phyloP scores from a whole-genome alignment of 192 early-diverging fungal genomes.

The Entrophospora sp. region DNA sequence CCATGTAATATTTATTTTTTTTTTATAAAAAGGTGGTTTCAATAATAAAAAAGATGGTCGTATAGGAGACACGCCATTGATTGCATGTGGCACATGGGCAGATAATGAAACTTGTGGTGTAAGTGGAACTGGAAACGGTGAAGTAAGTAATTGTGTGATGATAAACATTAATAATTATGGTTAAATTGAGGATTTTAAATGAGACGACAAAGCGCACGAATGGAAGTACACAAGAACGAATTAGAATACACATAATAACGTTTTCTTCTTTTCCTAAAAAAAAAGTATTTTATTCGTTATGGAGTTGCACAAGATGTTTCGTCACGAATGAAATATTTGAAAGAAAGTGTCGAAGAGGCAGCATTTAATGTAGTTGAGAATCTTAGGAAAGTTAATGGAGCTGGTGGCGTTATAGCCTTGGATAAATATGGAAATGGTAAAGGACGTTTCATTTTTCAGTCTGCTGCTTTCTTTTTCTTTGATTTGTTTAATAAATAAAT shows the following conservation, averaged over 20 bases:
- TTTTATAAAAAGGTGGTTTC: slow-evolving; percentile 21
- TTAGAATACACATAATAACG: not conserved
- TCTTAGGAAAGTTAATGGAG: slow-evolving; percentile 26
- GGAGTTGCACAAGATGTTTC: slow-evolving; percentile 32
- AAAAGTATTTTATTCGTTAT: slow-evolving; percentile 36
- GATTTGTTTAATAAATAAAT: not conserved
- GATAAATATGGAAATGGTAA: slow-evolving; percentile 30
- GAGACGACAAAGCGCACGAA: no score
- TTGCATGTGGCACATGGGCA: slow-evolving; percentile 38
- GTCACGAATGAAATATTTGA: slow-evolving; percentile 34
- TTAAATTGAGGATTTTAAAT: no score
- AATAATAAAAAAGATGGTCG: slow-evolving; percentile 36
- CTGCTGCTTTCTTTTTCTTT: not conserved
- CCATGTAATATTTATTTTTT: not conserved
- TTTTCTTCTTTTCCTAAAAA: not conserved
- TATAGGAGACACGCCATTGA: slow-evolving; percentile 42
- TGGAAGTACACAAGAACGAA: no score
- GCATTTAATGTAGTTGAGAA: slow-evolving; percentile 23
- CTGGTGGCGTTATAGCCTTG: slow-evolving; percentile 37
- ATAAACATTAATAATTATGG: no score
- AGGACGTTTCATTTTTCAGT: not conserved
- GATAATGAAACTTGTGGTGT: slow-evolving; percentile 36
- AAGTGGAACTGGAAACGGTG: slow-evolving; percentile 39
- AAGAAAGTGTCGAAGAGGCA: slow-evolving; percentile 27
- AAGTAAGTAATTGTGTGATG: slow-evolving; percentile 24